Base-by-base conservation (phyloP, 169 alveolate species). In the Eimeria necatrix region DNA sequence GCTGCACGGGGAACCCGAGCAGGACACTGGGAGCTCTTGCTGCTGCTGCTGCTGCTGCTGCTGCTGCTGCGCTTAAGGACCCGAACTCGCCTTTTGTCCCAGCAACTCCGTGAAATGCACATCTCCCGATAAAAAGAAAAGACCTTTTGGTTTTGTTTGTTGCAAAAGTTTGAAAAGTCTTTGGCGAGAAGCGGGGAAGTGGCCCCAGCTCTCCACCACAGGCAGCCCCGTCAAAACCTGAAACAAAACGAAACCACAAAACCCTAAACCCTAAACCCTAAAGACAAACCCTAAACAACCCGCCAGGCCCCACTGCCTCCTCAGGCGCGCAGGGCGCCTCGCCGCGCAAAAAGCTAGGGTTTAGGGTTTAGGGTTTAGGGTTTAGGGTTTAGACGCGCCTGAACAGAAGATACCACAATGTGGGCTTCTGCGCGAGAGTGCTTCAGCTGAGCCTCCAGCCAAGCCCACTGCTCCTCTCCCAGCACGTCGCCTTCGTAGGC, bases 401-500 rank as follows among this genome's bases (percentile, higher is more conserved):
- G 99, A 10, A 97, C 95, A 10, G 99, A 98, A 9, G 99, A 98
- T 46, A 98, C 97, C 80, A 98, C 93, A n/a, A 98, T 94, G 59
- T 98, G 98, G 16, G 98, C 97, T 32, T 93, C 96, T 4, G 99
- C 98, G 4, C 95, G 94, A 53, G 99, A 98, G 87, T 98, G 94
- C 84, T 96, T 95, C 22, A 98, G 97, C 86, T 98, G 99, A 32
- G 96, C 96, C 94, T 98, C 98, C 18, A 98, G 95, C 99, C 99
- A 98, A 52, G 88, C 48, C 99, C 99, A 98, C 91, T 98, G 99
- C 61, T 97, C 99, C 61, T 96, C 97, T 10, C 99, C 99, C 94
- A 98, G 84, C 46, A 97, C 94, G 89, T 98, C 99, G 46, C 98
- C 99, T 24, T 83, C 81, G 95, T 97, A 78, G 56, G 12, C 48